Conservation (phyloP, 1,139 yeast genomes). For the Meyerozyma elateridarum region DNA sequence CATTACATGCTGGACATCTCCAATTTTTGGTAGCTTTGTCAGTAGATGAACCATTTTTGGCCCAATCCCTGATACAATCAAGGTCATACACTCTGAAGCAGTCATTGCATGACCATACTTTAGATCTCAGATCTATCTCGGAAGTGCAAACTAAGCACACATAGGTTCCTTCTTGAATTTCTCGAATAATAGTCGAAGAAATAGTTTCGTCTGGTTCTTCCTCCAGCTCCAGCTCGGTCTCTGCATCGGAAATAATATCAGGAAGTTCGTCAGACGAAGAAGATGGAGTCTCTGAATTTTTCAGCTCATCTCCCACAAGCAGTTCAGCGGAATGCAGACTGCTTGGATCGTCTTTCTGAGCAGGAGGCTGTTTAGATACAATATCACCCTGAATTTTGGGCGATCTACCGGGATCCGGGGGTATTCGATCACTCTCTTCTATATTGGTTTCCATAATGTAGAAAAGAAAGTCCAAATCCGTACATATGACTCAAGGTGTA, state of each 20-base stretch:
- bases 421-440: too few species aligned
- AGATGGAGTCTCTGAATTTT: too few species aligned
- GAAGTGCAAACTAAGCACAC: conserved; percentile 81
- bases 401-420: too few species aligned
- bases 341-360: too few species aligned
- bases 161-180: conserved; percentile 64
- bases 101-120: conserved; percentile 67
- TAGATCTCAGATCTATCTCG: conserved; percentile 63
- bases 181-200: conserved; percentile 40
- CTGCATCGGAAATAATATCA: conserved; percentile 5
- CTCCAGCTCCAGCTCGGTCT: conserved; percentile 9
- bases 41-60: conserved; percentile 66
- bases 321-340: too few species aligned
- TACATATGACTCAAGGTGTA: too few species aligned
- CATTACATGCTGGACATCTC: conserved; percentile 88
- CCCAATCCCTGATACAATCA: conserved; percentile 81
- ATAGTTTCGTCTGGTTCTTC: conserved; percentile 24
- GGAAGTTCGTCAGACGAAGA: conserved; percentile 1
- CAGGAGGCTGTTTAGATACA: too few species aligned
- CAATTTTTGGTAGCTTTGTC: conserved; percentile 48
- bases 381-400: too few species aligned
- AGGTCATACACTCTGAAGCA: conserved; percentile 81
- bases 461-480: too few species aligned
- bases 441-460: too few species aligned
- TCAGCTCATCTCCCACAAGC: too few species aligned